Conservation (phyloP, 2,329 filamentous ascomycete species). For the Hyphodiscus sp. region DNA sequence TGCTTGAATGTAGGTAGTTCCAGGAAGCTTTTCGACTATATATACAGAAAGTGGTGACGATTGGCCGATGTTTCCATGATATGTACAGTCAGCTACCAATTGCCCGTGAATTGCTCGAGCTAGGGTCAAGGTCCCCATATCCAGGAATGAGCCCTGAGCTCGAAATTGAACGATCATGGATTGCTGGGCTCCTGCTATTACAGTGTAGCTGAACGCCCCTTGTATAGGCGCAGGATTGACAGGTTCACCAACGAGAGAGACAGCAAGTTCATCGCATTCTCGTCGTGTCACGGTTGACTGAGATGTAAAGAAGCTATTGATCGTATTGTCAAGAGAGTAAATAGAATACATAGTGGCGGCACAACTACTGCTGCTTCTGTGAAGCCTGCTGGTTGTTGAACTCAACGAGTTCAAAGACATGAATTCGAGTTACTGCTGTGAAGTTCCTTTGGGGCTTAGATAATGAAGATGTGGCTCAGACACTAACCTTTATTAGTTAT, state of each 20-base stretch:
- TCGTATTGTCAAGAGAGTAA: slow-evolving; percentile 2
- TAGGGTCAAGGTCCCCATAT: slow-evolving; percentile 4
- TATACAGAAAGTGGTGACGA: slow-evolving; percentile 4
- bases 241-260: slow-evolving; percentile 1
- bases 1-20: slow-evolving; percentile 1
- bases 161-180: slow-evolving; percentile 10
- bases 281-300: neutral
- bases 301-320: slow-evolving; percentile 3
- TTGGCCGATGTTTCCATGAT: slow-evolving; percentile 7
- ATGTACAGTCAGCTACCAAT: slow-evolving; percentile 5
- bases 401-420: neutral
- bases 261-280: slow-evolving; percentile 7
- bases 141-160: slow-evolving; percentile 7
- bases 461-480: no score
- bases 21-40: slow-evolving; percentile 3
- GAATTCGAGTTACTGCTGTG: neutral
- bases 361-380: neutral
- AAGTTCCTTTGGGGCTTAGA: neutral
- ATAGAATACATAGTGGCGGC: neutral
- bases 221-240: slow-evolving; percentile 6
- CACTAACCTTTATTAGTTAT: no score
- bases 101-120: slow-evolving; percentile 5
- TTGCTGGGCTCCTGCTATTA: slow-evolving; percentile 1
- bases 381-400: neutral
- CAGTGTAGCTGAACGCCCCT: slow-evolving; percentile 8